Evolutionary conservation across 2,329 filamentous ascomycete genomes (phyloP).

Genomic region (Neofusicoccum ribis): DNA sequence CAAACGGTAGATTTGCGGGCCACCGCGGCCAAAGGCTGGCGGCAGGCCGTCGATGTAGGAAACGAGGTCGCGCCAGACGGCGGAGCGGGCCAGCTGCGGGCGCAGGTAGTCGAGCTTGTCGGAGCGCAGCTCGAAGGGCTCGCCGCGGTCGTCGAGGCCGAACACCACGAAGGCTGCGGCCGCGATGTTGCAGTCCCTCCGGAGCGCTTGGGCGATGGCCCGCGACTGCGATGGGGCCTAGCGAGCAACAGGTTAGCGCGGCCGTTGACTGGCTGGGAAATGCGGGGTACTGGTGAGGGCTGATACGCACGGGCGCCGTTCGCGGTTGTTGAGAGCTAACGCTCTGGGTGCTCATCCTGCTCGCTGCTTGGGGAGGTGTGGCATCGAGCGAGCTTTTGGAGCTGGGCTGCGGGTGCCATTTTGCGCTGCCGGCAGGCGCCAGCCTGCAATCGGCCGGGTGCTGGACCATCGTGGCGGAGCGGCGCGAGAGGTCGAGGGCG

Average conservation of each 20-base stretch:
- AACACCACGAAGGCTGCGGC: constrained; percentile 13
- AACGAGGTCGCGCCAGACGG: constrained; percentile 3
- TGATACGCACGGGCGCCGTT: constrained; percentile 9
- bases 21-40: constrained; percentile 2
- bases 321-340: constrained; percentile 17
- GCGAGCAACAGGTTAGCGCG: constrained; percentile 15
- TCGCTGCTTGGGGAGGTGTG: constrained; percentile 14
- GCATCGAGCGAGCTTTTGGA: constrained; percentile 14
- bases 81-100: background rate
- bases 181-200: constrained; percentile 7
- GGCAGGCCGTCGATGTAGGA: background rate
- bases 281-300: constrained; percentile 17
- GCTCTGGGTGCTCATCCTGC: constrained; percentile 17
- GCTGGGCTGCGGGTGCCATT: constrained; percentile 14
- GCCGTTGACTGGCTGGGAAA: constrained; percentile 18
- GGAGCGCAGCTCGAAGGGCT: constrained; percentile 7
- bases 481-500: constrained; percentile 14
- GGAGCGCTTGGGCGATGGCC: constrained; percentile 6
- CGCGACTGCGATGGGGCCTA: constrained; percentile 15
- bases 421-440: constrained; percentile 16
- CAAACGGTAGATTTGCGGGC: constrained; percentile 14
- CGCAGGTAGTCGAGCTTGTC: background rate
- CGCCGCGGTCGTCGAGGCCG: constrained; percentile 17
- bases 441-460: constrained; percentile 13
- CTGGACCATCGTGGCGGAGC: constrained; percentile 15